Conservation (phyloP, 1,284 basidiomycete species). For the Phlebopus sp. region DNA sequence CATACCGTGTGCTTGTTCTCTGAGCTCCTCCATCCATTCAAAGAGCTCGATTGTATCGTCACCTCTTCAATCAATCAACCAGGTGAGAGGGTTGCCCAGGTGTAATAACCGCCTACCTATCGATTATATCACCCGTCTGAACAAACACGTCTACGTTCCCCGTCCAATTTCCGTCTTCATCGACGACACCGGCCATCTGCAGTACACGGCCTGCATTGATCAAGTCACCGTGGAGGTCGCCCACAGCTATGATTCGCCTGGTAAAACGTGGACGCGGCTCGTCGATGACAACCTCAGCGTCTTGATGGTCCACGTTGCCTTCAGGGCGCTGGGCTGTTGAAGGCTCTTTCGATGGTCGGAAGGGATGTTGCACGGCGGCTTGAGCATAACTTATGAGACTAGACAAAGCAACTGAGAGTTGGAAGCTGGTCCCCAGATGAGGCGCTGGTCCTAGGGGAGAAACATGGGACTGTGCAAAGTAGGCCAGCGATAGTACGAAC, state of each 20-base stretch:
- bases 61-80: slow-evolving; percentile 49
- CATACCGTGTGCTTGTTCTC: slow-evolving; percentile 64
- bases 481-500: slow-evolving; percentile 30
- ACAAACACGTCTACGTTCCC: slow-evolving; percentile 81
- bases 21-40: slow-evolving; percentile 75
- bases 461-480: slow-evolving; percentile 29
- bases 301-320: slow-evolving; percentile 5
- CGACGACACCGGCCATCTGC: slow-evolving; percentile 71
- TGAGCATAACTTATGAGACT: slow-evolving; percentile 23
- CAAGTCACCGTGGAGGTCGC: slow-evolving; percentile 68
- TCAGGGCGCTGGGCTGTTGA: slow-evolving; percentile 10
- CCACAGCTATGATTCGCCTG: slow-evolving; percentile 56
- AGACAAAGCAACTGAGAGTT: slow-evolving; percentile 24
- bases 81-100: background rate
- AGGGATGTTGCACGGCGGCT: slow-evolving; percentile 20
- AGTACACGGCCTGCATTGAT: slow-evolving; percentile 64
- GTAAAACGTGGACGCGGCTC: slow-evolving; percentile 32
- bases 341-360: slow-evolving; percentile 16
- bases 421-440: slow-evolving; percentile 26
- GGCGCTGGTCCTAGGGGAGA: slow-evolving; percentile 33
- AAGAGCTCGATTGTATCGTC: slow-evolving; percentile 85
- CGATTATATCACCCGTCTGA: slow-evolving; percentile 93
- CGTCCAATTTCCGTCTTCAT: slow-evolving; percentile 71
- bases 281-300: slow-evolving; percentile 11
- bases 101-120: slow-evolving; percentile 49